Conservation (phyloP, 768 basidiomycete species). For the Amanita jacksonii region DNA sequence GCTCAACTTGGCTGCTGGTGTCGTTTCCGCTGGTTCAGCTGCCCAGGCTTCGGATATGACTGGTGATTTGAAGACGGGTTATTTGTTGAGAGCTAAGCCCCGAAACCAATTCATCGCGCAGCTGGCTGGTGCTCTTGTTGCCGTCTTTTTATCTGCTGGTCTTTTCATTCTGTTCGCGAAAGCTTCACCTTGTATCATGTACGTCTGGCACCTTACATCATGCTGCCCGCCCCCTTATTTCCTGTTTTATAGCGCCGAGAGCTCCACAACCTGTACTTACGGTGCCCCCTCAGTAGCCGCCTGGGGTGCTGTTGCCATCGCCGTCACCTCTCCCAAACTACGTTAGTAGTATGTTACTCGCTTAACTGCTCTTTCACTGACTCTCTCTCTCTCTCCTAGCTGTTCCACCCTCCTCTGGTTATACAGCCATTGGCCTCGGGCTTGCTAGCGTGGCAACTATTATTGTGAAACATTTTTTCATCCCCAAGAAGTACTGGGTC, state of each 20-base stretch:
- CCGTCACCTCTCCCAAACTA: slow-evolving; percentile 38
- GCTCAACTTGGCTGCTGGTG: slow-evolving; percentile 43
- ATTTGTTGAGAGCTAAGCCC: slow-evolving; percentile 56
- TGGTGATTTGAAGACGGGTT: slow-evolving; percentile 61
- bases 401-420: slow-evolving; percentile 45
- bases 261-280: no score
- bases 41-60: slow-evolving; percentile 57
- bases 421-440: slow-evolving; percentile 45
- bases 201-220: slow-evolving; percentile 9
- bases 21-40: slow-evolving; percentile 45
- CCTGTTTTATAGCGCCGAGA: no score
- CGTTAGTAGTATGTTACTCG: slow-evolving; percentile 20
- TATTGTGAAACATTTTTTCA: slow-evolving; percentile 33
- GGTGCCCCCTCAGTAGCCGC: slow-evolving; percentile 46
- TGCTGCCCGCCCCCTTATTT: no score
- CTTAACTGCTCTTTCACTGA: background rate
- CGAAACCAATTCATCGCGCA: slow-evolving; percentile 55
- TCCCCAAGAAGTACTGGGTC: slow-evolving; percentile 39
- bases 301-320: slow-evolving; percentile 48
- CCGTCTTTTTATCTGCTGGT: slow-evolving; percentile 50
- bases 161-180: slow-evolving; percentile 55
- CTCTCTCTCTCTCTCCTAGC: slow-evolving; percentile 18
- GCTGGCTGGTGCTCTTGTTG: slow-evolving; percentile 46
- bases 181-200: slow-evolving; percentile 53
- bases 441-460: slow-evolving; percentile 35